Evolutionary conservation across 2,329 filamentous ascomycete species (phyloP), one percentile per base, ranked within the genome.

Genomic region (Diaporthe amygdali): DNA sequence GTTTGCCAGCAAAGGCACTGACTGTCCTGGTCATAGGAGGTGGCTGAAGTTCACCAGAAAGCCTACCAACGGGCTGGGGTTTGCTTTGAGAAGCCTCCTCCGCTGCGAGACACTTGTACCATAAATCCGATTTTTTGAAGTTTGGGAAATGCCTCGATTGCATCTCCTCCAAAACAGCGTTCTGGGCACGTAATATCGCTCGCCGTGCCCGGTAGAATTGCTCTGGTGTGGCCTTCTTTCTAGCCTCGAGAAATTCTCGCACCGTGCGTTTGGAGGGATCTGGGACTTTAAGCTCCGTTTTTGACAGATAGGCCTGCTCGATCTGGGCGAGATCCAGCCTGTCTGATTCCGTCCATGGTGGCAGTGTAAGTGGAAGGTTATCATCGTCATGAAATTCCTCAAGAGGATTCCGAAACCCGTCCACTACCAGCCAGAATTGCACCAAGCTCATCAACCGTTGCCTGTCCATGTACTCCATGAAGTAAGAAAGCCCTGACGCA

Each of bases 401-500:
- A 3, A 99, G 84, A 0, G 96, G 97, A 76, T 97, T 97, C 51
- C 97, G 93, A 76, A 98, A 94, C 0, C 96, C 96, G 82, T 99
- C 96, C 7, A 98, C 96, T 3, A 98, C 96, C 49, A 99, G 91
- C 95, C 96, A 99, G 81, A 98, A 99, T 78, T 99, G 96, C 7
- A 99, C 95, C 56, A 98, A 84, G 17, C 93, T 89, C 92, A 98
- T 96, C 32, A 96, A 86, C 20, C 89, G 88, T 79, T 95, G 93
- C 51, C 96, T 91, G 79, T 99, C 96, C 96, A 99, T 99, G 78
- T 95, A 98, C 79, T 99, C 96, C 96, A 99, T 99, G 83, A 99
- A 98, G 79, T 97, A 99, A 2, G 96, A 98, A 10, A 99, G 86
- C 0, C 94, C 96, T 1, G 96, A 93, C 2, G 96, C 90, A 80